Evolutionary conservation across 257 asterid species (phyloP).

Genomic region (Lithospermum erythrorhizon): DNA sequence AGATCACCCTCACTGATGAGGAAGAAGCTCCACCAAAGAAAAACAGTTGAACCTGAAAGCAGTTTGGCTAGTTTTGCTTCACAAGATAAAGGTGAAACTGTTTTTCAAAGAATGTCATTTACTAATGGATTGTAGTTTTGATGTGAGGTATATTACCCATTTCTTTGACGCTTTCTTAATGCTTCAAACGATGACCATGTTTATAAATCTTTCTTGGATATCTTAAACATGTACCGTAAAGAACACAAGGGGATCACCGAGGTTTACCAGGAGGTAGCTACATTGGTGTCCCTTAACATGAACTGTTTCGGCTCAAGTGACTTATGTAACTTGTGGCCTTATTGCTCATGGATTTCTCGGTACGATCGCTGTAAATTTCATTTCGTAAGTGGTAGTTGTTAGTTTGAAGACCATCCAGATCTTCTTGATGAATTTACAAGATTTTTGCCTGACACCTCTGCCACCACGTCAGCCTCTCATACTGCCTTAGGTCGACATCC

Average conservation of each 20-base stretch:
- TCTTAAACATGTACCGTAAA: slow-evolving; percentile 91
- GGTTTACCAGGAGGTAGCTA: slow-evolving; percentile 83
- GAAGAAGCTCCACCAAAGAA: slow-evolving; percentile 84
- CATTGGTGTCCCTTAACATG: not conserved
- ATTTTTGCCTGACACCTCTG: slow-evolving; percentile 62
- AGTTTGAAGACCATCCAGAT: slow-evolving; percentile 56
- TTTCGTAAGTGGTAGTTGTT: too few relatives aligned
- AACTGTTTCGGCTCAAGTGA: not conserved
- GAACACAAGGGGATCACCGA: slow-evolving; percentile 92
- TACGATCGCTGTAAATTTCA: too few relatives aligned
- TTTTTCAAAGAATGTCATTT: not conserved
- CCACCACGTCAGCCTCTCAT: slow-evolving; percentile 38
- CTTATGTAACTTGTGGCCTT: not conserved
- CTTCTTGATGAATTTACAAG: slow-evolving; percentile 65
- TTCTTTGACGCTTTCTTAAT: slow-evolving; percentile 17
- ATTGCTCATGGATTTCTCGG: not conserved
- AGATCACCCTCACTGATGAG: slow-evolving; percentile 77
- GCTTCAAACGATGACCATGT: slow-evolving; percentile 87
- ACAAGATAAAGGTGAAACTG: slow-evolving; percentile 76
- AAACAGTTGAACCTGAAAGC: slow-evolving; percentile 93
- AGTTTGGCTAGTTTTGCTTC: slow-evolving; percentile 83
- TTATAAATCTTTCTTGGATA: slow-evolving; percentile 90
- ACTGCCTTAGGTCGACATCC: slow-evolving; percentile 39
- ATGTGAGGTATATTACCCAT: slow-evolving; percentile 3
- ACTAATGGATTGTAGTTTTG: not conserved